phyloP scores from a whole-genome alignment of 768 basidiomycete genomes.

The Auriscalpium vulgare region DNA sequence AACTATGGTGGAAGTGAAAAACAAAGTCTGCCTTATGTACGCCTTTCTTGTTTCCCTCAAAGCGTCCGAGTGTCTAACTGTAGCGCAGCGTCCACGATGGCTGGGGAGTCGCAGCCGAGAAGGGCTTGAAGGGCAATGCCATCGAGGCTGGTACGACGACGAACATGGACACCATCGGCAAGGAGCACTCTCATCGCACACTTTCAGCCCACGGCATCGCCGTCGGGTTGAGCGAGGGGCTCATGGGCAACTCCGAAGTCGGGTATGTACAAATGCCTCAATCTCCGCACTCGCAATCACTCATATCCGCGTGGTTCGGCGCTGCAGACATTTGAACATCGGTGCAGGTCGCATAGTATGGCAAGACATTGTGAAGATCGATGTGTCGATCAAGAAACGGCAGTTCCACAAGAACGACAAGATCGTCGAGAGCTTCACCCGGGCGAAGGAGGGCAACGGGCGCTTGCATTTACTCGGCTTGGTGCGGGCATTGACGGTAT shows the following conservation, averaged over 20 bases:
- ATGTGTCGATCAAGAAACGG: constrained; percentile 82
- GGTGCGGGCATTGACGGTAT: constrained; percentile 29
- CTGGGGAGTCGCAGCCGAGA: constrained; percentile 73
- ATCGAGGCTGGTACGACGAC: constrained; percentile 79
- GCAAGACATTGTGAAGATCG: constrained; percentile 97
- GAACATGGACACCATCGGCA: constrained; percentile 83
- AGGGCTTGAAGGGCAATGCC: constrained; percentile 79
- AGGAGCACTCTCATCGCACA: constrained; percentile 63
- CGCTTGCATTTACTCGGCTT: constrained; percentile 82
- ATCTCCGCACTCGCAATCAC: not conserved
- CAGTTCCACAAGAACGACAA: constrained; percentile 74
- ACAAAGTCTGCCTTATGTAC: constrained; percentile 90
- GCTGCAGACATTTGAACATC: constrained; percentile 79
- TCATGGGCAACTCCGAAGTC: constrained; percentile 98
- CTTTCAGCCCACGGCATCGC: constrained; percentile 88
- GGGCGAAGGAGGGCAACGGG: constrained; percentile 76
- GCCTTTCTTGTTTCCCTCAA: constrained; percentile 15
- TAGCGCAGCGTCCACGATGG: constrained; percentile 85
- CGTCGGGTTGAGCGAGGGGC: constrained; percentile 85
- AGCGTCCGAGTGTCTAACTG: not conserved
- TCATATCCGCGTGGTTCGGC: constrained; percentile 2
- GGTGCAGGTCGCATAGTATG: constrained; percentile 93
- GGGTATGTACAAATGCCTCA: constrained; percentile 47
- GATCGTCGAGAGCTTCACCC: constrained; percentile 70
- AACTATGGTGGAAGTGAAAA: constrained; percentile 51